These are phyloP conservation scores for Malassezia equina DNA, from an alignment of 1,284 basidiomycete species.

Conservation along the genomic window DNA sequence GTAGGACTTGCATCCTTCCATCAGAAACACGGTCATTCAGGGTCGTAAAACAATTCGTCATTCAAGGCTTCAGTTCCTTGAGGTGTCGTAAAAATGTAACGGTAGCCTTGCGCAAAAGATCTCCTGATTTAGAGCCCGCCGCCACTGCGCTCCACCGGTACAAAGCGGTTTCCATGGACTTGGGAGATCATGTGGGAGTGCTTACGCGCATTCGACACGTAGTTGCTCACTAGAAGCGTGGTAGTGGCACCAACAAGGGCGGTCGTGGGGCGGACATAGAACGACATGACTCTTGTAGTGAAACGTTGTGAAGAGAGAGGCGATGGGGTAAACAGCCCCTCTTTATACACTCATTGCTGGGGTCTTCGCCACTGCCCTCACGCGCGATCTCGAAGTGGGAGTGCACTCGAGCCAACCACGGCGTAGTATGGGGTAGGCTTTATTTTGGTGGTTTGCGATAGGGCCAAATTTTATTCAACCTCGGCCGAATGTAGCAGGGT, in stretches of 20 bases:
- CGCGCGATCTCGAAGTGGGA: neutral
- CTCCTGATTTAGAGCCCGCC: slow-evolving; percentile 5
- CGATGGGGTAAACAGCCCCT: neutral
- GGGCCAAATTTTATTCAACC: neutral
- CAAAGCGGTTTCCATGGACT: slow-evolving; percentile 8
- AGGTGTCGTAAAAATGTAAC: no score
- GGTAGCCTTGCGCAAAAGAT: neutral
- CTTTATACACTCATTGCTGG: neutral
- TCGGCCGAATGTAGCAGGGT: neutral
- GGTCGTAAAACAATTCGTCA: no score
- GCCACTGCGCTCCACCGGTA: slow-evolving; percentile 13
- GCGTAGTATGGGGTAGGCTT: neutral
- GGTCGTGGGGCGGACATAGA: neutral
- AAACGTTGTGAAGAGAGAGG: no score
- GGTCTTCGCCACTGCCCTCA: neutral
- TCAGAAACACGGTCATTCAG: no score
- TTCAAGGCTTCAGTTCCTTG: no score
- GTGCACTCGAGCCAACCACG: neutral
- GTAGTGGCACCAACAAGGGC: neutral
- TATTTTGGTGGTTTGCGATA: neutral
- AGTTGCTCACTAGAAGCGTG: neutral
- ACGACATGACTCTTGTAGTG: neutral
- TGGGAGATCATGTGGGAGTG: neutral
- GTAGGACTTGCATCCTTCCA: no score
- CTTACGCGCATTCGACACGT: slow-evolving; percentile 1